These are phyloP conservation scores for Geranium incanum DNA, from an alignment of 441 rosid species.

Conservation along the genomic window DNA sequence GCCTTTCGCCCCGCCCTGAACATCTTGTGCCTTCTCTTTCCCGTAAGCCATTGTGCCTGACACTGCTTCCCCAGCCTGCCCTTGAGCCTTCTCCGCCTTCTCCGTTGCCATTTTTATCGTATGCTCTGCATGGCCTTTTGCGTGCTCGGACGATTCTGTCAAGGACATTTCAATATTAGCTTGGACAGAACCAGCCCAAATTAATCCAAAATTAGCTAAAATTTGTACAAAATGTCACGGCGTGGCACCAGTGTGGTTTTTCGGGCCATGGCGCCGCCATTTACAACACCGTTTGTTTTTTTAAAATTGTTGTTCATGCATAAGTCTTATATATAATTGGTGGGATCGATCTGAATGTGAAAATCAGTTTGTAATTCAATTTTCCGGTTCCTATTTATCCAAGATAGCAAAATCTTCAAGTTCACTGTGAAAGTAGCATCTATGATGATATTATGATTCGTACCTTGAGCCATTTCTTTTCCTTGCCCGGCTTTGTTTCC, in stretches of 20 bases:
- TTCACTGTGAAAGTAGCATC: neutral
- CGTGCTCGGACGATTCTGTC: slow-evolving; percentile 16
- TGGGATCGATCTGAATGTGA: neutral
- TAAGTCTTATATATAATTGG: neutral
- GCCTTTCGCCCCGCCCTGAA: neutral
- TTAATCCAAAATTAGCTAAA: too few species aligned
- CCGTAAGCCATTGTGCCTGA: slow-evolving; percentile 12
- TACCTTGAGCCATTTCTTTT: neutral
- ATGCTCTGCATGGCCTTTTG: slow-evolving; percentile 11
- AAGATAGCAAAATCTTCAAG: neutral
- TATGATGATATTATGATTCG: neutral
- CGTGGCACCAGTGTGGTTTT: too few species aligned
- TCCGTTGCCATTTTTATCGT: slow-evolving; percentile 14
- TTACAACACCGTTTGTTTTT: too few species aligned
- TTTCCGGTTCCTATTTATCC: too few species aligned
- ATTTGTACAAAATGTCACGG: too few species aligned
- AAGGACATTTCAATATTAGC: neutral
- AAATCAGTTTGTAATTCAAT: neutral
- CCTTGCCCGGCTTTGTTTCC: neutral
- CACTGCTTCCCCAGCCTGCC: slow-evolving; percentile 5
- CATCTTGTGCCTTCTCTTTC: slow-evolving; percentile 5
- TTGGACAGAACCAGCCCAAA: too few species aligned
- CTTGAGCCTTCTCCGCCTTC: neutral
- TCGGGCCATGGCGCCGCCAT: too few species aligned
- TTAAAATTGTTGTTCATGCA: too few species aligned